Evolutionary conservation across 176 grass and related monocot genomes (phyloP), one percentile per base, ranked within the genome.

Genomic region (Elaeis guineensis): DNA sequence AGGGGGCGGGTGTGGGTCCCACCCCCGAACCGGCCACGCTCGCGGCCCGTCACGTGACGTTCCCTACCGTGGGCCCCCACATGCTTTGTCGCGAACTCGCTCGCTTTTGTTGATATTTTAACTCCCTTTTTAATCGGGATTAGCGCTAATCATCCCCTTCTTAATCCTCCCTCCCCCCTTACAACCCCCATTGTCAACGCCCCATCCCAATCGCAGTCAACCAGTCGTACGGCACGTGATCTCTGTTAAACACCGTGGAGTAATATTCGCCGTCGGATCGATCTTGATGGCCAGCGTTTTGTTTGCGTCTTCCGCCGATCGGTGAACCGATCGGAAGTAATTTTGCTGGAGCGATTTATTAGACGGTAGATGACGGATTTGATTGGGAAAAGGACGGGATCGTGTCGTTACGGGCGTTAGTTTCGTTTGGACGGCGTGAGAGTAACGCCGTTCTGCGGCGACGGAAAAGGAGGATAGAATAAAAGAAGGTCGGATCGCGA

Each of bases 181-280:
- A 18, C 25, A 22, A 0, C 7, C 15, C 44, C 25, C 16, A 66
- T 68, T 62, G 29, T 72, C 69, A 58, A 66, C 51, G 72, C 65
- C 55, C 14, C 52, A 17, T 49, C 16, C 21, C 16, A 59, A 25
- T 66, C 69, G 44, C 54, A 28, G 72, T 89, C 78, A 90, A 85
- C 82, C 51, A 61, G 66, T 3, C 64, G 75, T 83, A 81, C 79
- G 69, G 82, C 28, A 24, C 44, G 81, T 67, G 72, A 62, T 51
- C 15, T 21, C 50, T 49, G 26, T 4, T 21, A 48, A 24, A 20
- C 25, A 71, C 70, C 74, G 52, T 63, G 30, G 25, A 53, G 51
- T 30, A 49, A 30, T 69, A 58, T 50, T 12, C 44, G 17, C 30
- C 17, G 18, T 39, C 19, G 30, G 17, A 75, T 16, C 21, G 28